Evolutionary conservation across 305 asterid species (phyloP), one percentile per base, ranked within the genome.

Genomic region (Solanum hybrid): DNA sequence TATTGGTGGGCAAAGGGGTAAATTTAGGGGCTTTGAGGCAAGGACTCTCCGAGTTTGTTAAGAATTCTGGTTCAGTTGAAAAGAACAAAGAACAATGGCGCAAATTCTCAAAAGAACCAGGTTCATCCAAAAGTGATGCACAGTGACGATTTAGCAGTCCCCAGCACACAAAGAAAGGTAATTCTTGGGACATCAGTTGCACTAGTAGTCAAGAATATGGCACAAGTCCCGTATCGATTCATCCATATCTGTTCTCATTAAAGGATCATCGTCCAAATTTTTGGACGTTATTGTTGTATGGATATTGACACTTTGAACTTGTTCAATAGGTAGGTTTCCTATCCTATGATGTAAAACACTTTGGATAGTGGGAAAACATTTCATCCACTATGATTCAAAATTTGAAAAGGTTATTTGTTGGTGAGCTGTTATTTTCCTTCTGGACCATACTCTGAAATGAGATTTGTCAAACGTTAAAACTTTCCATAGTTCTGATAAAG

Each of bases 1-100:
- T 97, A 84, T 92, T 94, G 94, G 99, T 97, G 88, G 93, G 91
- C 89, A 91, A 93, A 34, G 99, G 99, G 34, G 96, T 97, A 76
- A 94, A 92, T 87, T 92, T 96, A 8, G 97, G 93, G 84, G 96
- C 98, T 89, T 90, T 96, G 91, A 94, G 95, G 88, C 95, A 95
- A 88, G 98, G 98, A 66, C 95, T 97, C 40, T 90, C 95, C 20
- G 87, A 93, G 64, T 97, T 92, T 87, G 91, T 95, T 24, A 94
- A 95, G 88, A 95, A 92, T 64, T 90, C 64, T 60, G 90, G 93
- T 17, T 66, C 93, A 20, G 14, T 76, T 36, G 95, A 88, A 31
- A 92, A 88, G 82, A 95, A 92, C 93, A 96, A 94, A 91, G 94
- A 90, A 90, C 91, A 92, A 86, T 88, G 92, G 91, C 73, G 36